Conservation (phyloP, 805 yeast species). For the Kazachstania martiniae region DNA sequence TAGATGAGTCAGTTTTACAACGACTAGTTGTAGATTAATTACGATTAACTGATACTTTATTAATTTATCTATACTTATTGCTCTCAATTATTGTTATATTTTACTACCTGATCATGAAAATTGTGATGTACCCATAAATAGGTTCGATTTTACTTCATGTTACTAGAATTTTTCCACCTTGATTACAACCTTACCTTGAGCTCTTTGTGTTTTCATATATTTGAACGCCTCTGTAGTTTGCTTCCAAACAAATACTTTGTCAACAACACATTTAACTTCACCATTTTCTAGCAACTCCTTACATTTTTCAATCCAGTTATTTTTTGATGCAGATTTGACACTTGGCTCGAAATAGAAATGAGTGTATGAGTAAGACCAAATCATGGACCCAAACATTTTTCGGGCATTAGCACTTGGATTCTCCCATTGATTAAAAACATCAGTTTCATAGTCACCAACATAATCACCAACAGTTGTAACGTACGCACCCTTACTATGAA, state of each 20-base stretch:
- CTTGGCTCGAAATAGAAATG: constrained; percentile 28
- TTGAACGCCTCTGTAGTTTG: constrained; percentile 45
- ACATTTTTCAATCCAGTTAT: constrained; percentile 34
- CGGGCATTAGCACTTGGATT: constrained; percentile 29
- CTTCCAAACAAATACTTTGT: constrained; percentile 44
- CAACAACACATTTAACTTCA: constrained; percentile 40
- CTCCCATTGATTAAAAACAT: constrained; percentile 29
- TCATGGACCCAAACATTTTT: constrained; percentile 25
- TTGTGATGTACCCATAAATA: too few relatives aligned
- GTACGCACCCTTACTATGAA: constrained; percentile 43
- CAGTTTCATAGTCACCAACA: constrained; percentile 31
- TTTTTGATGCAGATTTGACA: constrained; percentile 15
- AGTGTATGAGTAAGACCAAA: constrained; percentile 30
- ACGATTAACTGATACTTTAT: too few relatives aligned
- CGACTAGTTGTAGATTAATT: too few relatives aligned
- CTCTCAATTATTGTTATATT: too few relatives aligned
- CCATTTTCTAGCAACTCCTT: constrained; percentile 38
- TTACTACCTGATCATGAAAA: too few relatives aligned
- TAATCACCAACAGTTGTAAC: constrained; percentile 58
- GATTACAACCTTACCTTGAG: constrained; percentile 61
- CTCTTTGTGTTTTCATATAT: constrained; percentile 38
- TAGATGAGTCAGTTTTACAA: too few relatives aligned
- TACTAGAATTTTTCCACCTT: constrained; percentile 31
- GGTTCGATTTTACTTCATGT: not conserved
- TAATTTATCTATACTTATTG: too few relatives aligned